Evolutionary conservation across 2,329 filamentous ascomycete species (phyloP).

Genomic region (Pseudocercospora fijiensis): DNA sequence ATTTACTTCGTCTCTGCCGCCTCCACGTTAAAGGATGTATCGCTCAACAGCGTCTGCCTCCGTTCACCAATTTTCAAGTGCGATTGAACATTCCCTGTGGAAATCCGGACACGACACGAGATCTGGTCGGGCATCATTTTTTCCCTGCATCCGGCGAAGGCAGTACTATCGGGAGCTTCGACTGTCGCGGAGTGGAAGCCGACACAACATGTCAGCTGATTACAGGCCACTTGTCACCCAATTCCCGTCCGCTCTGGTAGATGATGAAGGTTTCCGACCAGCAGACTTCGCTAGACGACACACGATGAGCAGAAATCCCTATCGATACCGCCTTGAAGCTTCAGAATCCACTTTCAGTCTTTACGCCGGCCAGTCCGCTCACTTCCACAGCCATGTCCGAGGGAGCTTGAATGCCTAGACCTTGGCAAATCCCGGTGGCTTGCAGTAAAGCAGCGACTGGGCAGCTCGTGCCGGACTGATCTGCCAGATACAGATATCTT

Average conservation of each 20-base stretch:
- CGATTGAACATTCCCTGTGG: too few relatives aligned
- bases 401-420: background rate
- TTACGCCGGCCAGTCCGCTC: background rate
- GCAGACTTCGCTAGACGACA: background rate
- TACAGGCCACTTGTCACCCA: background rate
- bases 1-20: background rate
- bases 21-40: background rate
- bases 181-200: background rate
- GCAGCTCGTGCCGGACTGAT: background rate
- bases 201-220: background rate
- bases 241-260: too few relatives aligned
- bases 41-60: background rate
- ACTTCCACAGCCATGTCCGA: background rate
- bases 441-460: slow-evolving; percentile 8
- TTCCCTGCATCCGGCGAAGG: too few relatives aligned
- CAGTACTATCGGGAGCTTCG: background rate
- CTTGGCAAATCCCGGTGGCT: slow-evolving; percentile 15
- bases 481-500: slow-evolving; percentile 2
- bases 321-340: background rate
- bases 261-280: background rate
- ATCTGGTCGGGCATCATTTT: too few relatives aligned
- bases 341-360: background rate
- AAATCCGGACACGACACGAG: too few relatives aligned
- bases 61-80: too few relatives aligned
- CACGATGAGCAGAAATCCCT: background rate